Conservation (phyloP, 495 filamentous ascomycete species). For the Annulohypoxylon stygium region DNA sequence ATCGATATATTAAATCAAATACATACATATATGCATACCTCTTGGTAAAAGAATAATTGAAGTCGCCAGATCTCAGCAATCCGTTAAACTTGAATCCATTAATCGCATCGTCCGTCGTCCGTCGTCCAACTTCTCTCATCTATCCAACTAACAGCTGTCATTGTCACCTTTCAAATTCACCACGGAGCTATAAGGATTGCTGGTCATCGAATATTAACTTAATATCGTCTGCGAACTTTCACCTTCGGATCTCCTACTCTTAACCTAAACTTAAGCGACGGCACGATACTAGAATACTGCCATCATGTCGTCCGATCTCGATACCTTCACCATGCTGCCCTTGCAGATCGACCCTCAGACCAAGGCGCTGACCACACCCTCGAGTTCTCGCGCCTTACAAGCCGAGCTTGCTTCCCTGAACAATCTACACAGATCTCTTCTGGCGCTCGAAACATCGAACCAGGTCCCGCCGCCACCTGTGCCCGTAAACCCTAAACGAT, state of each 20-base stretch:
- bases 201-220: neutral
- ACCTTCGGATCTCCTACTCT: neutral
- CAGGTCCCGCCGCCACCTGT: slow-evolving; percentile 78
- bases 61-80: slow-evolving; percentile 50
- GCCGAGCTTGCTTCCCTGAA: slow-evolving; percentile 79
- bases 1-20: slow-evolving; percentile 7
- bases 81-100: neutral
- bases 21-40: neutral
- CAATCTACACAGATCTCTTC: slow-evolving; percentile 76
- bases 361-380: slow-evolving; percentile 68
- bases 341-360: slow-evolving; percentile 81
- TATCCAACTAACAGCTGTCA: neutral
- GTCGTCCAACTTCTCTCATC: neutral
- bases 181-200: neutral
- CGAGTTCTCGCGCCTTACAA: slow-evolving; percentile 62
- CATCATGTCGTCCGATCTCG: slow-evolving; percentile 69
- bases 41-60: slow-evolving; percentile 5
- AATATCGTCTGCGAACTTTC: neutral
- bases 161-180: neutral
- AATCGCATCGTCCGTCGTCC: neutral
- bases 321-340: slow-evolving; percentile 87
- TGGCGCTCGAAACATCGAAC: slow-evolving; percentile 68
- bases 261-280: neutral
- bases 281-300: neutral
- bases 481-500: slow-evolving; percentile 86